Percentiles rank a stretch among this genome's conserved stretches.
These are phyloP conservation scores for Phalaenopsis aphrodite DNA, from an alignment of 106 monocot species.

Conservation along the genomic window DNA sequence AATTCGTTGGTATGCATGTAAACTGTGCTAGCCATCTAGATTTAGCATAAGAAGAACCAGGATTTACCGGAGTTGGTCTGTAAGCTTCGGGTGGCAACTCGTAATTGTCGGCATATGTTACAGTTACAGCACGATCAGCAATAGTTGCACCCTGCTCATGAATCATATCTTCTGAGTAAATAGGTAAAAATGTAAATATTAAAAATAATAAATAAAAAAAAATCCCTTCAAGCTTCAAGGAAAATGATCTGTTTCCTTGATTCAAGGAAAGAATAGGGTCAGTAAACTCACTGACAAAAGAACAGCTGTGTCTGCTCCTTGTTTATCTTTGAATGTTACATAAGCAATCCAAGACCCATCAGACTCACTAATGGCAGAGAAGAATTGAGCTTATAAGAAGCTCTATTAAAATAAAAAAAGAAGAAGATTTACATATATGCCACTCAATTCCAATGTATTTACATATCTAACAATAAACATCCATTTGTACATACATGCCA, in stretches of 20 bases:
- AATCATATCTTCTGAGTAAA: not conserved
- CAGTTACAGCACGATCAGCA: slow-evolving; percentile 59
- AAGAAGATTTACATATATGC: no score
- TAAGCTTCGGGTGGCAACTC: slow-evolving; percentile 60
- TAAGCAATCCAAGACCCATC: slow-evolving; percentile 74
- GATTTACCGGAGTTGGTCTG: slow-evolving; percentile 27
- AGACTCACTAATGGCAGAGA: slow-evolving; percentile 52
- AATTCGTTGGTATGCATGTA: not conserved
- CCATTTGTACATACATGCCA: no score
- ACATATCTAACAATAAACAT: no score
- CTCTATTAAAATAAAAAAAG: not conserved
- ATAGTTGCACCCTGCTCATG: slow-evolving; percentile 77
- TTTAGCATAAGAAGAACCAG: not conserved
- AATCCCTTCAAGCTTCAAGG: not conserved
- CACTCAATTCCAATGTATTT: no score
- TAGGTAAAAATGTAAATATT: not conserved
- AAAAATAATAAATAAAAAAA: no score
- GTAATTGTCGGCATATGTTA: slow-evolving; percentile 60
- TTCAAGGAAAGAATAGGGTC: not conserved
- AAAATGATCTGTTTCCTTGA: not conserved
- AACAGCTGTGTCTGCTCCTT: slow-evolving; percentile 86
- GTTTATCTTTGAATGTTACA: slow-evolving; percentile 82
- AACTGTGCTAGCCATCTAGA: not conserved
- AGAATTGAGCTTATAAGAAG: not conserved
- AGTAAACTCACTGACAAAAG: slow-evolving; percentile 76